These are phyloP conservation scores for Allantophomopsis cytisporea DNA, from an alignment of 2,329 filamentous ascomycete species.

Conservation along the genomic window DNA sequence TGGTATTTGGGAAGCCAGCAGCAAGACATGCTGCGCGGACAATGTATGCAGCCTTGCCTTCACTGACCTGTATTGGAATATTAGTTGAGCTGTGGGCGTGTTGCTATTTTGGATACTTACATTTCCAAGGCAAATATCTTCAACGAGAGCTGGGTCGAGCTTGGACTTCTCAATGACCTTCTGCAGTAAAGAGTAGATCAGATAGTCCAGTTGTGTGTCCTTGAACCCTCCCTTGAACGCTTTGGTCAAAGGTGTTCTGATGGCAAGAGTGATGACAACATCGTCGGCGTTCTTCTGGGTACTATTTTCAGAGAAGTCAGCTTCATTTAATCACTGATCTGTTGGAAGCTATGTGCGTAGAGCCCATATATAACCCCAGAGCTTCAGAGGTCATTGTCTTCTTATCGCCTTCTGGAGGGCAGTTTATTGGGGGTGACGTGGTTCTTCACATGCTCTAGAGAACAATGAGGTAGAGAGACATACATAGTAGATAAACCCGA, in stretches of 20 bases:
- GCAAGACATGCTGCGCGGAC: constrained; percentile 77
- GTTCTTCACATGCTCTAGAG: constrained; percentile 4
- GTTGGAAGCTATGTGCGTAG: too few relatives aligned
- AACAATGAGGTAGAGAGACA: constrained; percentile 20
- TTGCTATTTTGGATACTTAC: constrained; percentile 31
- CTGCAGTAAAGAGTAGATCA: constrained; percentile 74
- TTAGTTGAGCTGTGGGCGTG: background rate
- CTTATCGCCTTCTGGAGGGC: too few relatives aligned
- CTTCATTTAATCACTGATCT: too few relatives aligned
- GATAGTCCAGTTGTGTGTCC: constrained; percentile 79
- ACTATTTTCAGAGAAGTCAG: constrained; percentile 28
- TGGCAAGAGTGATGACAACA: constrained; percentile 86
- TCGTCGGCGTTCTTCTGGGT: constrained; percentile 91
- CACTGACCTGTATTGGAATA: constrained; percentile 47
- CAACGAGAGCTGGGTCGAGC: constrained; percentile 66
- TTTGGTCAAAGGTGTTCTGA: constrained; percentile 82
- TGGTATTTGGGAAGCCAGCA: constrained; percentile 87
- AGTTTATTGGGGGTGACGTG: too few relatives aligned
- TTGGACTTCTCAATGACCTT: constrained; percentile 59
- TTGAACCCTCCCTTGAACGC: constrained; percentile 88
- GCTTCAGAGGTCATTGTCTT: too few relatives aligned
- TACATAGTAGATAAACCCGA: constrained; percentile 67
- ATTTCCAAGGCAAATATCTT: constrained; percentile 89
- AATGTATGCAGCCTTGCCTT: constrained; percentile 81
- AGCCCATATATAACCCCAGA: too few relatives aligned